Evolutionary conservation across 441 rosid species (phyloP), one percentile per base, ranked within the genome.

Genomic region (Adansonia gregorii): DNA sequence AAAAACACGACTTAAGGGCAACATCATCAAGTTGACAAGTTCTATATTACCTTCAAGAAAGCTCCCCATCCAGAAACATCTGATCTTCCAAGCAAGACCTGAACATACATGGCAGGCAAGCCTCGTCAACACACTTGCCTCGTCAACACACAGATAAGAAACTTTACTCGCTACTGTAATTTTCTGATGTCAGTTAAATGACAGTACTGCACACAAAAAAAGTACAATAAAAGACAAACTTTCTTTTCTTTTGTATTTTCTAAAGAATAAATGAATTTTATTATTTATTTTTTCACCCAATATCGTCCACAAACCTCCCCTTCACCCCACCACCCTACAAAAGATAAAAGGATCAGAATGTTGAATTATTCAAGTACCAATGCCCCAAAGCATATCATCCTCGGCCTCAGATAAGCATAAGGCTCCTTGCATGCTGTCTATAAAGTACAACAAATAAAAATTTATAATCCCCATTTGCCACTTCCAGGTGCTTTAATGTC

Each of bases 41-140:
- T 12, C 51, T 1, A 55, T 52, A 55, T 56, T 86, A 96, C 99
- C 97, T 96, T 96, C 83, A 96, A 84, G 87, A 96, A 96, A 79
- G 99, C 99, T 84, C 99, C 99, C 99, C 99, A 96, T 35, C 99
- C 99, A 78, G 99, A 96, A 60, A 96, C 89, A 83, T 96, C 96
- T 22, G 99, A 96, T 84, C 86, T 91, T 82, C 99, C 99, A 59
- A 96, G 97, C 82, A 96, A 88, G 76, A 96, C 99, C 98, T 96
- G 90, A 61, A 80, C 67, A 77, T 35, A 45, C 71, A 81, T 22
- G 43, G 31, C 63, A 39, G 14, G 39, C 55, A 66, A 75, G 67
- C 63, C 41, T n/a, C 15, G 72, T 52, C 61, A 65, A 22, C 14
- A 71, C 49, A 65, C 31, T 60, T 73, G 66, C 63, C 41, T n/a